phyloP scores from a whole-genome alignment of 768 basidiomycete genomes.

The Pleurotus djamor region DNA sequence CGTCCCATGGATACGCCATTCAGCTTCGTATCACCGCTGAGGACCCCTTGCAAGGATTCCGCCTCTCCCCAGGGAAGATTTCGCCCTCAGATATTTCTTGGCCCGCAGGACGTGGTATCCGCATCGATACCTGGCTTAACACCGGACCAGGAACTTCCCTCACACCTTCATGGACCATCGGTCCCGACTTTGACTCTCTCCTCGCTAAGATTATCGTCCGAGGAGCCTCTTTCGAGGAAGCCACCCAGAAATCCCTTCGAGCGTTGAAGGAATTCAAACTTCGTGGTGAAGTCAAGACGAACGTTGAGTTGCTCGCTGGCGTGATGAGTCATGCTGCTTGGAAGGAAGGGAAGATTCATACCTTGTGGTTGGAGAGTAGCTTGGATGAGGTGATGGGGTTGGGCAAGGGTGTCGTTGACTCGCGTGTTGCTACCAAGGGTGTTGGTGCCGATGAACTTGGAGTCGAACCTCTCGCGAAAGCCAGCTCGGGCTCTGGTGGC shows the following conservation, averaged over 20 bases:
- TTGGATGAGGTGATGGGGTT: slow-evolving; percentile 14
- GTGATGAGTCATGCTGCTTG: slow-evolving; percentile 28
- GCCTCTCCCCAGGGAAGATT: slow-evolving; percentile 83
- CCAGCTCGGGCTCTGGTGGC: neutral
- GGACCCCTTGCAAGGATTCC: slow-evolving; percentile 72
- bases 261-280: slow-evolving; percentile 83
- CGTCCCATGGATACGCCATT: slow-evolving; percentile 74
- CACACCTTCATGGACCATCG: slow-evolving; percentile 19
- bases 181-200: slow-evolving; percentile 87
- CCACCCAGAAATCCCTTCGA: slow-evolving; percentile 77
- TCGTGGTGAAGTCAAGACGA: slow-evolving; percentile 45
- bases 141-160: slow-evolving; percentile 56
- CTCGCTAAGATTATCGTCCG: slow-evolving; percentile 83
- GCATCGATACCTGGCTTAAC: slow-evolving; percentile 84
- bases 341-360: slow-evolving; percentile 26
- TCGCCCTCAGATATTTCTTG: slow-evolving; percentile 64
- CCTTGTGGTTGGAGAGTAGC: slow-evolving; percentile 35
- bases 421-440: neutral
- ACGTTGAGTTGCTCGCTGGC: slow-evolving; percentile 27
- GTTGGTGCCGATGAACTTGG: neutral
- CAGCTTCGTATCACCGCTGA: slow-evolving; percentile 92
- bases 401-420: slow-evolving; percentile 11
- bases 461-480: neutral
- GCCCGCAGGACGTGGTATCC: slow-evolving; percentile 85
- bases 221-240: slow-evolving; percentile 80